Base-by-base conservation (phyloP, 2,329 filamentous ascomycete species). In the Parastagonospora nodorum region DNA sequence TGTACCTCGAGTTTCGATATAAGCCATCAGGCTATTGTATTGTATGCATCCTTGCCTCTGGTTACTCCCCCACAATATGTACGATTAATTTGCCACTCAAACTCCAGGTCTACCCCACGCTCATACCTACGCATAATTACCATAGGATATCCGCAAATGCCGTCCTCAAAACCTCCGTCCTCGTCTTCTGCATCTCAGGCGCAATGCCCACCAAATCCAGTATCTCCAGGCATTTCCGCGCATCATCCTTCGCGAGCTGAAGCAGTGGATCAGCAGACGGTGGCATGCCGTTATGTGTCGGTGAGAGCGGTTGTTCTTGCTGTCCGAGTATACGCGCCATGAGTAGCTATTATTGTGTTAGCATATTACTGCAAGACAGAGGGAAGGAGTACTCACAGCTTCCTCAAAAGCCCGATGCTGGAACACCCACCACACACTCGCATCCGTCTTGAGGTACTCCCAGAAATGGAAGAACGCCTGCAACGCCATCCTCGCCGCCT, bases 381-480 rank as follows among this genome's bases (percentile, higher is more conserved):
- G 24, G 8, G 37, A 27, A 15, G 8, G 4, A 28, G 16, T 6
- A 88, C 89, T 73, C 84, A 89, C 66, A 29, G 87, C 87, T 76
- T 92, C 89, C 45, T 92, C 79, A 66, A 92, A 92, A 0, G 89
- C 89, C 1, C 89, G 79, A 67, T 92, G 89, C 68, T 91, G 89
- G 60, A 92, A 90, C 0, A 90, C 88, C 89, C 89, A 93, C 89
- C 89, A 92, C 1, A 92, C 88, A 11, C 86, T 82, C 1, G 88
- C 88, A 75, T 93, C 89, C 12, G 78, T 78, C 59, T 87, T 84
- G 55, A 92, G 85, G 10, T 90, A 75, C 32, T 77, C 78, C 73
- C 86, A 89, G 6, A 92, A 79, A 50, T 91, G 79, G 69, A 92
- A 92, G 68, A 92, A 93, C 1, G 88, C 79, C 38, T 80, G 82